Evolutionary conservation across 2,329 filamentous ascomycete species (phyloP).

Genomic region (Chaetoscypha palmicola): DNA sequence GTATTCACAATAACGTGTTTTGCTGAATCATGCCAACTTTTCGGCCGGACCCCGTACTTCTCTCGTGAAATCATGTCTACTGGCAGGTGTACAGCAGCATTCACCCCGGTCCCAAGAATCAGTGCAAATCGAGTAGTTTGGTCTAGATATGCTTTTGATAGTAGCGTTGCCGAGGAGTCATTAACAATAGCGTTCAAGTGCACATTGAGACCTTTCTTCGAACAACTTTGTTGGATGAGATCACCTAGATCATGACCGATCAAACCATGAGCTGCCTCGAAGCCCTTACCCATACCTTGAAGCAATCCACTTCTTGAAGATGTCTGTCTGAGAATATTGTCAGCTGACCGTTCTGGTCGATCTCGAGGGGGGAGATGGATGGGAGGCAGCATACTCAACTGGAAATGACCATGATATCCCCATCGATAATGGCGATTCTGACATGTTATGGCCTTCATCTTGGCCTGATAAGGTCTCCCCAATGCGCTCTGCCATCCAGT

Average conservation of each 20-base stretch:
- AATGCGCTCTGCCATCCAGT: conserved; percentile 60
- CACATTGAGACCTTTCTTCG: conserved; percentile 40
- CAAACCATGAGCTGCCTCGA: conserved; percentile 51
- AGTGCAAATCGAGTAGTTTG: conserved; percentile 54
- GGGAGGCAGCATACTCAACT: conserved; percentile 56
- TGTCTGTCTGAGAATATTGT: conserved; percentile 47
- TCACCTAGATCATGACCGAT: conserved; percentile 53
- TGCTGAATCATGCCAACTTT: conserved; percentile 49
- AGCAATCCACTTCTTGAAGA: conserved; percentile 53
- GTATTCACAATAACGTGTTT: conserved; percentile 61
- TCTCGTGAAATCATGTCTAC: conserved; percentile 45
- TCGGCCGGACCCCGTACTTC: conserved; percentile 51
- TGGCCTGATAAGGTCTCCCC: conserved; percentile 46
- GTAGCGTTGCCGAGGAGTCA: conserved; percentile 58
- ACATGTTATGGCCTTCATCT: conserved; percentile 33
- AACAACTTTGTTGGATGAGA: conserved; percentile 49
- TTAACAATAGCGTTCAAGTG: conserved; percentile 57
- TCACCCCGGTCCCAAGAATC: conserved; percentile 61
- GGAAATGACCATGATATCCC: conserved; percentile 65
- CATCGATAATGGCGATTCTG: conserved; percentile 42
- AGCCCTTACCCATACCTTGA: conserved; percentile 59
- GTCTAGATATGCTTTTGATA: conserved; percentile 53
- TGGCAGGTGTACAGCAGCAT: conserved; percentile 58
- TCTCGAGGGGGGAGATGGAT: no score
- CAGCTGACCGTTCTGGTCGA: no score